These are phyloP conservation scores for Globisporangium acanthophoron DNA, from an alignment of 352 stramenopile species.

Conservation along the genomic window DNA sequence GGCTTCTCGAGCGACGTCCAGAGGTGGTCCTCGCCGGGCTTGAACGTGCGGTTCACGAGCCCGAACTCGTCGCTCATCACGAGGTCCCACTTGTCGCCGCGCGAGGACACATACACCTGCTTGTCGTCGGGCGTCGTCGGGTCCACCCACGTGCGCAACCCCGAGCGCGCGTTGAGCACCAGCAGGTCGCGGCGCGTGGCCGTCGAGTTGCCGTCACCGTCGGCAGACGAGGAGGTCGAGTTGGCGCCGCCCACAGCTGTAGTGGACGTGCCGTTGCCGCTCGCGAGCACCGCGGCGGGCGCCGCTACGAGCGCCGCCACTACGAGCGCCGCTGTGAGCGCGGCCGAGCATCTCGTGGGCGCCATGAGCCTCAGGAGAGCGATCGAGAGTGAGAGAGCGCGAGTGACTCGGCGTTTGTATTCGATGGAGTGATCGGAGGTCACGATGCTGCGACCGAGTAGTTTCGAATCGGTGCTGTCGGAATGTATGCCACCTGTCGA, in stretches of 20 bases:
- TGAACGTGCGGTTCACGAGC: conserved; percentile 42
- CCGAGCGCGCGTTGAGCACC: conserved; percentile 33
- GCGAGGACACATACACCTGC: conserved; percentile 40
- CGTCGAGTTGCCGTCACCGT: conserved; percentile 1
- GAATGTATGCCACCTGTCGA: background rate
- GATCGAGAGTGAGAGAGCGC: too few species aligned
- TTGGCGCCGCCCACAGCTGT: background rate
- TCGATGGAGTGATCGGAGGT: too few species aligned
- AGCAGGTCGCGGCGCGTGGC: conserved; percentile 10
- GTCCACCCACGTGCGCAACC: conserved; percentile 53
- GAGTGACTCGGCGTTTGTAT: too few species aligned
- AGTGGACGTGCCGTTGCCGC: conserved; percentile 9
- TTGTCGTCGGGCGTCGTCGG: conserved; percentile 38
- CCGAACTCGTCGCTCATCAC: conserved; percentile 74
- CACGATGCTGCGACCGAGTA: too few species aligned
- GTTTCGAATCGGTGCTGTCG: background rate
- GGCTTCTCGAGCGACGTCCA: conserved; percentile 65
- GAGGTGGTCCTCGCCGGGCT: conserved; percentile 44
- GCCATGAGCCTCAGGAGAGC: too few species aligned
- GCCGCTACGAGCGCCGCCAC: conserved; percentile 1
- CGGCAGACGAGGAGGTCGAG: background rate
- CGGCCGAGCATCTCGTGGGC: too few species aligned
- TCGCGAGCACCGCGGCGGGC: conserved; percentile 2
- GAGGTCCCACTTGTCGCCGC: conserved; percentile 47
- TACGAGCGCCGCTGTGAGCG: background rate